phyloP scores from a whole-genome alignment of 331 rosid genomes.

The Erythrophleum ivorense region DNA sequence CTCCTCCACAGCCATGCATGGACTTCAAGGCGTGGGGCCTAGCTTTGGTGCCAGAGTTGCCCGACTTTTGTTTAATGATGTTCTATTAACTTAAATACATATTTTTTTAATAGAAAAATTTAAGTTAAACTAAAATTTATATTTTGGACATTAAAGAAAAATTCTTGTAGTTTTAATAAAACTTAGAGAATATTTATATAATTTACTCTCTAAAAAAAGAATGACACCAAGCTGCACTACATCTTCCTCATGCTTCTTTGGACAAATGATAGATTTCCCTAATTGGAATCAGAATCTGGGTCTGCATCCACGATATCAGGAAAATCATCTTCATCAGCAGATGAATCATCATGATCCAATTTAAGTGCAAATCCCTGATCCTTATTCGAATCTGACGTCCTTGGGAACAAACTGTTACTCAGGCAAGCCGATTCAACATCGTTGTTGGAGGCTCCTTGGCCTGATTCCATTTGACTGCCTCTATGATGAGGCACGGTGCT shows the following conservation, averaged over 20 bases:
- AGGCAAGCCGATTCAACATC: conserved; percentile 32
- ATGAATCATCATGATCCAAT: conserved; percentile 32
- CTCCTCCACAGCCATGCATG: too few relatives aligned
- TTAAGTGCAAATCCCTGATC: conserved; percentile 33
- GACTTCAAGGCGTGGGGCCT: too few relatives aligned
- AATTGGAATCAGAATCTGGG: conserved; percentile 65
- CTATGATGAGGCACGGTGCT: conserved; percentile 37
- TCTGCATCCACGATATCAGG: conserved; percentile 78
- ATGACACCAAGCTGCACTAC: neutral
- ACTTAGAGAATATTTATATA: too few relatives aligned
- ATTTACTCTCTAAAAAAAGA: neutral
- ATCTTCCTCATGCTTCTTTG: conserved; percentile 30
- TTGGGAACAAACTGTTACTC: conserved; percentile 30
- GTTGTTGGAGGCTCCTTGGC: conserved; percentile 30
- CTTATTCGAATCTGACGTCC: conserved; percentile 39
- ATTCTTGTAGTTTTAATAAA: too few relatives aligned
- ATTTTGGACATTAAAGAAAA: too few relatives aligned
- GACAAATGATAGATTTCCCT: conserved; percentile 22
- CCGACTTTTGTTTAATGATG: too few relatives aligned
- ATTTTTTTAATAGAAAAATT: too few relatives aligned
- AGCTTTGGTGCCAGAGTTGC: too few relatives aligned
- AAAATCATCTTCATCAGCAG: conserved; percentile 44
- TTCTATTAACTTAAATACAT: too few relatives aligned
- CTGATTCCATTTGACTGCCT: conserved; percentile 37
- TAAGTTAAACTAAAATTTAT: too few relatives aligned